Percentiles rank a stretch among this genome's conserved stretches.
Evolutionary conservation across 805 yeast species (phyloP).

Genomic region (Ogataea parapolymorpha): DNA sequence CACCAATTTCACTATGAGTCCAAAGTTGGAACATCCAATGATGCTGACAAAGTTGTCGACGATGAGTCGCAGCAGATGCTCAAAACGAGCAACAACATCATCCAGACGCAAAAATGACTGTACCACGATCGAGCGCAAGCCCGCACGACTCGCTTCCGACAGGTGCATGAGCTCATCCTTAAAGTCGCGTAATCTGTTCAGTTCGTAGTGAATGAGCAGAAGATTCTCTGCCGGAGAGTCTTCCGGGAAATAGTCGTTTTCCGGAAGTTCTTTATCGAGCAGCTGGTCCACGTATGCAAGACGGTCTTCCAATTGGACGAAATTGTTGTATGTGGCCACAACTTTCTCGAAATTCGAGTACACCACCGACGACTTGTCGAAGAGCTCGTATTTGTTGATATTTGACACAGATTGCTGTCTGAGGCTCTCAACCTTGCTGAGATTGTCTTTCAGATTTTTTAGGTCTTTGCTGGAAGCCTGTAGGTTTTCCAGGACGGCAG

Average conservation of each 20-base stretch:
- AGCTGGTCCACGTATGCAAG: conserved; percentile 48
- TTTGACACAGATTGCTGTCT: conserved; percentile 47
- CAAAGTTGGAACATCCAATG: conserved; percentile 62
- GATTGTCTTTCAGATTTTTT: conserved; percentile 42
- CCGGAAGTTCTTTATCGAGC: conserved; percentile 44
- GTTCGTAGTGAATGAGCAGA: conserved; percentile 62
- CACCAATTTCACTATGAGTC: conserved; percentile 66
- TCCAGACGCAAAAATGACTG: conserved; percentile 52
- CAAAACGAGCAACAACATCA: conserved; percentile 55
- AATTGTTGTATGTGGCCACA: conserved; percentile 58
- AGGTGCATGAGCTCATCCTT: conserved; percentile 68
- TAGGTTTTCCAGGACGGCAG: conserved; percentile 23
- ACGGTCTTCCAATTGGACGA: conserved; percentile 51
- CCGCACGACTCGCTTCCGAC: conserved; percentile 47
- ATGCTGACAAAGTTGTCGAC: conserved; percentile 64
- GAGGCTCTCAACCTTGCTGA: conserved; percentile 33
- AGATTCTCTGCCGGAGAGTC: conserved; percentile 50
- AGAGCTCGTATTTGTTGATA: conserved; percentile 64
- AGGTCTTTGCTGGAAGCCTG: conserved; percentile 42
- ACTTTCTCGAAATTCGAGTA: conserved; percentile 74
- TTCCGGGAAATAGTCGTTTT: conserved; percentile 33
- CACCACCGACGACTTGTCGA: conserved; percentile 61
- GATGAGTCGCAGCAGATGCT: conserved; percentile 58
- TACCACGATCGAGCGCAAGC: conserved; percentile 62
- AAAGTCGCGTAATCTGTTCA: conserved; percentile 72